Conservation (phyloP, 805 yeast genomes). For the Candida parachauliodes region DNA sequence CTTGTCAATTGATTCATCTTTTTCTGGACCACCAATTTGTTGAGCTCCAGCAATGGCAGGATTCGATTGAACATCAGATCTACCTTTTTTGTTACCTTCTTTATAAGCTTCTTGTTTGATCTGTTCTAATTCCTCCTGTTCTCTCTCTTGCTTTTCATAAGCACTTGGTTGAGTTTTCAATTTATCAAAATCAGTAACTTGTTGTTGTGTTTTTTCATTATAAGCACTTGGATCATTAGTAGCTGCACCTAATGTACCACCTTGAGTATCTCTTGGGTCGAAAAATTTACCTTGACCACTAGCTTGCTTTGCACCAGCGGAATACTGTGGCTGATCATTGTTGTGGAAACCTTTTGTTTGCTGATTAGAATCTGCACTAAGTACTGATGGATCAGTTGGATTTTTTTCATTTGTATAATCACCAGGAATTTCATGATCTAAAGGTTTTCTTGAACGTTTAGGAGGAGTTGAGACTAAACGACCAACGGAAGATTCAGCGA, state of each 20-base stretch:
- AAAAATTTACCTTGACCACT: conserved; percentile 30
- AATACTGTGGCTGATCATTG: conserved; percentile 25
- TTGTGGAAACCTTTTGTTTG: conserved; percentile 11
- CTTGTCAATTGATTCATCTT: conserved; percentile 16
- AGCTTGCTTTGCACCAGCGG: conserved; percentile 24
- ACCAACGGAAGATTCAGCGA: conserved; percentile 19
- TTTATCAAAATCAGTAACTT: conserved; percentile 7
- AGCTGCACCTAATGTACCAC: conserved; percentile 23
- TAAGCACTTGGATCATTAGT: conserved; percentile 9
- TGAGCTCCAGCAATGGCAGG: neutral
- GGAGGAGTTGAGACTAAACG: conserved; percentile 30
- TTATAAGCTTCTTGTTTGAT: conserved; percentile 14
- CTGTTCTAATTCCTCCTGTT: conserved; percentile 12
- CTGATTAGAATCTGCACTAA: conserved; percentile 9
- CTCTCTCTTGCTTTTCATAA: conserved; percentile 8
- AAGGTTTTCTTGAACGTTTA: conserved; percentile 16
- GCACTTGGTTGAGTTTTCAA: conserved; percentile 5
- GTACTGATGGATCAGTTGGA: conserved; percentile 24
- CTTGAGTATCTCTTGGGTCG: conserved; percentile 34
- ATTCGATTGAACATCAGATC: conserved; percentile 4
- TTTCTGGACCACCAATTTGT: conserved; percentile 1
- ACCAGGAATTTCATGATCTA: conserved; percentile 26
- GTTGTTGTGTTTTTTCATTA: conserved; percentile 24
- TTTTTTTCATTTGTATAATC: conserved; percentile 31
- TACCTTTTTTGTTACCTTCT: conserved; percentile 9